Evolutionary conservation across 2,329 filamentous ascomycete species (phyloP), one percentile per base, ranked within the genome.

Genomic region (Parascedosporium putredinis): DNA sequence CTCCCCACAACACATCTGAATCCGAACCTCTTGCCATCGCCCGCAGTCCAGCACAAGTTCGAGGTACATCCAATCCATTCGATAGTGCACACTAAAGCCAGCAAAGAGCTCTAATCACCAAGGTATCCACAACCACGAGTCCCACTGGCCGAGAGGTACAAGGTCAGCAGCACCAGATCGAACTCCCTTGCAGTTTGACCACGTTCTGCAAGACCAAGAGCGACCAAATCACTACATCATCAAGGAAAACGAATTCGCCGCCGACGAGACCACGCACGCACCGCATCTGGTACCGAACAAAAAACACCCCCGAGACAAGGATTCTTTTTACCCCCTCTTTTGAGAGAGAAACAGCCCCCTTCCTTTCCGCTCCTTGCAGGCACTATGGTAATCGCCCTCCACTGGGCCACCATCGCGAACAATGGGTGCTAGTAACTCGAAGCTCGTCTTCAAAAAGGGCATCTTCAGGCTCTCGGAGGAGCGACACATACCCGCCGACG

Each of bases 381-480:
- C 36, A 45, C 24, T 29, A 42, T 42, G 47, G 14, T 49, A 49
- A 43, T 38, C 47, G 18, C n/a, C 36, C 36, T 40, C 36, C 10
- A 40, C 36, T 20, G 18, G 36, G n/a, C 36, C 22, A 51, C 36
- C n/a, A n/a, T 40, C 18, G 18, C 36, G 14, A 40, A 40, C 22
- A 38, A 98, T 98, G 93, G 93, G 93, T 68, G 91, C 91, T 64
- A 96, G 91, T 70, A 91, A 97, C 72, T 97, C 91, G 61, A 97
- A 97, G 78, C 83, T 97, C 64, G 88, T 91, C 64, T 97, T 98
- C 78, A 97, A 96, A 71, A 88, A 95, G 70, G 91, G 90, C 69
- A 95, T 97, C 72, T 96, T 97, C 73, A 83, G 86, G 63, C 81
- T 98, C 52, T 93, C 89, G n/a, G 89, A 95, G 66, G 86, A 95